Evolutionary conservation across 352 stramenopile genomes (phyloP).

Genomic region (Pythium rhizo-oryzae): DNA sequence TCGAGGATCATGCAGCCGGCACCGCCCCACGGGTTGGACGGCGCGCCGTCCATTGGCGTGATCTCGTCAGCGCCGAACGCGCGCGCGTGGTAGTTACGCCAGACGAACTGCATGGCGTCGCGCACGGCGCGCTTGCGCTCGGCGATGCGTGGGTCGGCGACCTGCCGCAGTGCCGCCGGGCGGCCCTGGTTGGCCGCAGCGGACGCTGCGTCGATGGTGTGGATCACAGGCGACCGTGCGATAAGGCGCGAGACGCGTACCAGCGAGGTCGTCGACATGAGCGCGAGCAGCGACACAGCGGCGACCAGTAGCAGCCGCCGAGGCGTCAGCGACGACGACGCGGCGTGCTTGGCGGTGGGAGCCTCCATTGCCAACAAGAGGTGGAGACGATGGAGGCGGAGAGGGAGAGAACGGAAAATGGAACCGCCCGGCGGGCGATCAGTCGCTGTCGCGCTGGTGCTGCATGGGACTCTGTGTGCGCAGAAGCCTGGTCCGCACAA

Average conservation of each 20-base stretch:
- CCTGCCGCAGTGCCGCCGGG: background rate
- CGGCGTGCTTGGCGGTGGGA: background rate
- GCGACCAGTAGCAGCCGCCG: slow-evolving; percentile 20
- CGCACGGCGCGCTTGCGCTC: slow-evolving; percentile 43
- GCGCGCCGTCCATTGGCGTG: slow-evolving; percentile 63
- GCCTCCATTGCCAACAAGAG: background rate
- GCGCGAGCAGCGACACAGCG: slow-evolving; percentile 9
- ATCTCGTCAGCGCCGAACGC: slow-evolving; percentile 98
- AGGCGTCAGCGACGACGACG: background rate
- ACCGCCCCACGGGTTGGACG: slow-evolving; percentile 83
- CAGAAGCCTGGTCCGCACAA: no score
- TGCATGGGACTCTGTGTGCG: no score
- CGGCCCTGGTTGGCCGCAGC: background rate
- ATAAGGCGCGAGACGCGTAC: background rate
- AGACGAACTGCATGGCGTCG: slow-evolving; percentile 80
- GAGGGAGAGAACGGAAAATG: no score
- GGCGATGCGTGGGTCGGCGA: slow-evolving; percentile 27
- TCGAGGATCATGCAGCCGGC: slow-evolving; percentile 94
- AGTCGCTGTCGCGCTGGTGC: no score
- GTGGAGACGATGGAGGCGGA: no score
- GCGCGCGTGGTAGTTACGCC: slow-evolving; percentile 92
- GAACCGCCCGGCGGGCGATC: no score
- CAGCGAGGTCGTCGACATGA: slow-evolving; percentile 12
- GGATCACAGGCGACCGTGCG: background rate
- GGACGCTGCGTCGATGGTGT: background rate